A percentile compares a stretch with the other conserved stretches of the same genome.
phyloP scores from a whole-genome alignment of 75 land plant species.

The Chamaecyparis obtusa region DNA sequence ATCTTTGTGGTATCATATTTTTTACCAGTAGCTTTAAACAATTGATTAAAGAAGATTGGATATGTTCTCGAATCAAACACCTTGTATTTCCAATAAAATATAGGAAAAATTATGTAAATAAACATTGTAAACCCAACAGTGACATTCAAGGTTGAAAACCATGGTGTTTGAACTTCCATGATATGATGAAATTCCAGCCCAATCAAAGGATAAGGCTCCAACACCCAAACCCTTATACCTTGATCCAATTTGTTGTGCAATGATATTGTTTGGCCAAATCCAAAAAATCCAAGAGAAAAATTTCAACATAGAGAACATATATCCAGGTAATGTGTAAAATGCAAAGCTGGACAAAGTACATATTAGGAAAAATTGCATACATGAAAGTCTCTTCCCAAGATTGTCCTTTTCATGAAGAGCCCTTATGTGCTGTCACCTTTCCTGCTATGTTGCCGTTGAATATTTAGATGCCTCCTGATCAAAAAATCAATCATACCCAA shows the following conservation, averaged over 20 bases:
- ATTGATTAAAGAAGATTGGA: constrained; percentile 78
- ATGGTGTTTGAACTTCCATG: constrained; percentile 86
- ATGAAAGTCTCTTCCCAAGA: constrained; percentile 43
- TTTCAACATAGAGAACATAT: constrained; percentile 63
- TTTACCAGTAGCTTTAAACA: constrained; percentile 58
- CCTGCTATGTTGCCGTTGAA: too few species aligned
- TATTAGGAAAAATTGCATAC: constrained; percentile 75
- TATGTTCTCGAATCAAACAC: constrained; percentile 74
- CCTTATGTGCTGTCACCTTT: too few species aligned
- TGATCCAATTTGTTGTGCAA: constrained; percentile 88
- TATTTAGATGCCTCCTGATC: too few species aligned
- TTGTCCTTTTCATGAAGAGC: constrained; percentile 80
- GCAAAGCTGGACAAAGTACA: constrained; percentile 65
- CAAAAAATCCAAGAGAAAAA: constrained; percentile 92
- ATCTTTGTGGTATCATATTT: constrained; percentile 62
- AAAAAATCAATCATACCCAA: too few species aligned
- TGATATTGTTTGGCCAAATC: constrained; percentile 72
- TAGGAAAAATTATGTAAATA: constrained; percentile 68
- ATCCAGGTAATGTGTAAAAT: constrained; percentile 82
- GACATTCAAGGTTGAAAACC: constrained; percentile 69
- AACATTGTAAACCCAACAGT: constrained; percentile 71
- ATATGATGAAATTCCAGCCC: constrained; percentile 81
- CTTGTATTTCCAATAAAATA: constrained; percentile 75
- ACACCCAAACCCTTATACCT: constrained; percentile 78
- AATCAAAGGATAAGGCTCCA: constrained; percentile 81